Base-by-base conservation (phyloP, 2,329 filamentous ascomycete genomes). In the Tothia fuscella region DNA sequence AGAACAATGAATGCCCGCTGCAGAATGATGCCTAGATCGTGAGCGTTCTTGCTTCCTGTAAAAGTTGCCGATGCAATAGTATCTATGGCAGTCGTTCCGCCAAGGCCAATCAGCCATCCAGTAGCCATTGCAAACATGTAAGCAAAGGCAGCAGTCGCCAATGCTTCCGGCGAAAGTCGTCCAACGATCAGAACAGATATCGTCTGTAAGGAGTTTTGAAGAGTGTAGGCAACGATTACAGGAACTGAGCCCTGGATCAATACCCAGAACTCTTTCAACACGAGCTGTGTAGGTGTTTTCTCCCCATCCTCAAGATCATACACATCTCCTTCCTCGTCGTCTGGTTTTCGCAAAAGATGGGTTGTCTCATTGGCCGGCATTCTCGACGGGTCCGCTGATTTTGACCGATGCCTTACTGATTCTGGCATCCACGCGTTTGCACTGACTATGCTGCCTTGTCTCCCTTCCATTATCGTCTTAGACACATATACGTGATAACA, bases 51-150 rank as follows among this genome's bases (percentile, higher is more conserved):
- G 47, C 82, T 84, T 1, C 82, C 82, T 0, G 86, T 93, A 57
- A 86, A 93, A 33, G 79, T 80, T 35, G 80, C 84, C 0, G 83
- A 88, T 2, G 83, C 85, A 19, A 93, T 66, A 0, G 86, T 93
- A 57, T 93, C 86, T 32, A 93, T 71, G 0, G 86, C 86, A 1
- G 84, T 93, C 0, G 84, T 88, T 6, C 86, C 86, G 21, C 86
- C 86, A 3, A 93, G 71, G 0, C 80, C 86, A 45, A 93, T 82
- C 28, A 93, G 71, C 85, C 86, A 93, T 0, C 79, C 86, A 1
- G 84, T 86, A 17, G 82, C 78, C 82, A 89, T 87, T 42, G 86
- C 86, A 51, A 93, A 93, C 86, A 93, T 93, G 65, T 91, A 89
- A 2, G 82, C 83, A 53, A 93, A 93, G 0, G 86, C 85, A 1